Percentiles rank a stretch among this genome's conserved stretches.
These are phyloP conservation scores for Debaryomyces prosopidis DNA, from an alignment of 805 yeast genomes.

Conservation along the genomic window DNA sequence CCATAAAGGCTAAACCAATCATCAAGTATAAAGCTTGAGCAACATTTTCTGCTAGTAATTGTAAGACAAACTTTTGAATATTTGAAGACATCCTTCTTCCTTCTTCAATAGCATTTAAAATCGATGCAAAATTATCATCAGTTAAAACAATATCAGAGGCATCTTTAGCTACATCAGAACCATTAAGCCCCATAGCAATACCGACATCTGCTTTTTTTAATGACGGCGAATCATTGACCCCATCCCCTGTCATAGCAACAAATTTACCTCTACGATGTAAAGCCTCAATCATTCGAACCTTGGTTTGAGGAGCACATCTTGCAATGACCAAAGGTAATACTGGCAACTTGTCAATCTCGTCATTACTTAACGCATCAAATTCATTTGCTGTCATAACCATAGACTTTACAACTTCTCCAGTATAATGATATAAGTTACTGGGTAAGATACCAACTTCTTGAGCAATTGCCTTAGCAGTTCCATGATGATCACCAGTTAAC, in stretches of 20 bases:
- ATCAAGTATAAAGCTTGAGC: slow-evolving; percentile 68
- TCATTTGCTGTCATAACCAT: slow-evolving; percentile 41
- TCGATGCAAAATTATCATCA: slow-evolving; percentile 74
- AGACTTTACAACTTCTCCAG: slow-evolving; percentile 31
- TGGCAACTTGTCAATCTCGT: slow-evolving; percentile 35
- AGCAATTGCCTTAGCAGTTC: slow-evolving; percentile 78
- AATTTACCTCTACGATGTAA: slow-evolving; percentile 37
- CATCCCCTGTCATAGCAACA: slow-evolving; percentile 55
- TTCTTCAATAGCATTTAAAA: slow-evolving; percentile 75
- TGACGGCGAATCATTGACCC: slow-evolving; percentile 80
- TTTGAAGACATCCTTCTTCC: slow-evolving; percentile 79
- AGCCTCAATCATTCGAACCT: slow-evolving; percentile 42
- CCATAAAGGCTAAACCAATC: slow-evolving; percentile 37
- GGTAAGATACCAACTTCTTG: slow-evolving; percentile 82
- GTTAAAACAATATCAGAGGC: slow-evolving; percentile 78
- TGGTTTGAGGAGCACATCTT: slow-evolving; percentile 44
- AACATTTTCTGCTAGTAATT: slow-evolving; percentile 70
- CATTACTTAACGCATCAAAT: slow-evolving; percentile 31
- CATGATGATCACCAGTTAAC: slow-evolving; percentile 82
- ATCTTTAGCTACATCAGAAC: slow-evolving; percentile 82
- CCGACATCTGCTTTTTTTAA: slow-evolving; percentile 78
- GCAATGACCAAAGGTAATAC: slow-evolving; percentile 42
- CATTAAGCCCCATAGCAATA: slow-evolving; percentile 77
- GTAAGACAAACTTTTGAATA: slow-evolving; percentile 76
- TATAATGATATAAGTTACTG: slow-evolving; percentile 35